Conservation (phyloP, 768 basidiomycete species). For the Phanerochaete sordida region DNA sequence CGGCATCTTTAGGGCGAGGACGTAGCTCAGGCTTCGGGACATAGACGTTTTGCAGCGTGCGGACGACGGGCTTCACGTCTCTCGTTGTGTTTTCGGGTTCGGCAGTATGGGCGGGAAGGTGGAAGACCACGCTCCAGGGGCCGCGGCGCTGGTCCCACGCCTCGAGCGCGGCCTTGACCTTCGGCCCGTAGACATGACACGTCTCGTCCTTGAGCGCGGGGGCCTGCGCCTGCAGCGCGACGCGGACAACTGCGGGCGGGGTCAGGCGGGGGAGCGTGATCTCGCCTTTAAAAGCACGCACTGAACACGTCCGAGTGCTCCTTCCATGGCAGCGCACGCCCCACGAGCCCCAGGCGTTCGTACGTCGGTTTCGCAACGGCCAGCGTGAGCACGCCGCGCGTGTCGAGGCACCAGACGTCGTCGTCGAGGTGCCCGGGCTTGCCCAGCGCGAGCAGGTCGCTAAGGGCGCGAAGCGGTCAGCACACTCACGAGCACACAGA, state of each 20-base stretch:
- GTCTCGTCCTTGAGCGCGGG: slow-evolving; percentile 28
- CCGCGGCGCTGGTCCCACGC: slow-evolving; percentile 49
- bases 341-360: slow-evolving; percentile 57
- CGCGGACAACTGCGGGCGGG: slow-evolving; percentile 39
- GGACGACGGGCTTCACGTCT: slow-evolving; percentile 22
- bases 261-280: slow-evolving; percentile 8
- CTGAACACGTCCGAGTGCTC: slow-evolving; percentile 44
- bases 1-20: slow-evolving; percentile 29
- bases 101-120: slow-evolving; percentile 11
- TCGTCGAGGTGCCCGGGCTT: slow-evolving; percentile 26
- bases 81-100: neutral
- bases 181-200: slow-evolving; percentile 28
- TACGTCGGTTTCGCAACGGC: slow-evolving; percentile 56
- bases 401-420: slow-evolving; percentile 71
- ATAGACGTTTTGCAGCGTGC: slow-evolving; percentile 31
- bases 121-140: slow-evolving; percentile 47
- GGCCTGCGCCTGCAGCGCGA: slow-evolving; percentile 37
- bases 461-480: neutral
- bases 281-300: slow-evolving; percentile 24
- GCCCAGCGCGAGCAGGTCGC: slow-evolving; percentile 17
- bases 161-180: slow-evolving; percentile 37
- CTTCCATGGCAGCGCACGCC: slow-evolving; percentile 45
- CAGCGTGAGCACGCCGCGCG: slow-evolving; percentile 55
- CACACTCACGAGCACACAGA: neutral
- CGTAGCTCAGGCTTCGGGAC: slow-evolving; percentile 37